These are phyloP conservation scores for Telopea speciosissima DNA, from an alignment of 177 flowering plant genomes.

Conservation along the genomic window DNA sequence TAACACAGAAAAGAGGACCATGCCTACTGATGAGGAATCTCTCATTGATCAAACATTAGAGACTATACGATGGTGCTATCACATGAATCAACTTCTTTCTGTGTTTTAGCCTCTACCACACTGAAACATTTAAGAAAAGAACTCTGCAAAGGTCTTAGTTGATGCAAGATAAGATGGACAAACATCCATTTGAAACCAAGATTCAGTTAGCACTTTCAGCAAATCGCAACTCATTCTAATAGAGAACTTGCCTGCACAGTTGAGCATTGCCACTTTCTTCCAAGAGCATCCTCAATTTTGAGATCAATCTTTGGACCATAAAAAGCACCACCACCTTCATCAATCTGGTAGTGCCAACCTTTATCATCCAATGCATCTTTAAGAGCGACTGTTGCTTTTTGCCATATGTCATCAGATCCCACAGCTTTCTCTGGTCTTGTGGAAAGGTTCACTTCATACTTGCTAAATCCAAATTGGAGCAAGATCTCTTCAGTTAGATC, in stretches of 20 bases:
- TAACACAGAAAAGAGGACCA: too few relatives aligned
- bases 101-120: too few relatives aligned
- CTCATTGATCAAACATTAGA: too few relatives aligned
- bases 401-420: conserved; percentile 90
- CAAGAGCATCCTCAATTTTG: conserved; percentile 84
- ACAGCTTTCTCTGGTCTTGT: conserved; percentile 92
- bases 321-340: conserved; percentile 99
- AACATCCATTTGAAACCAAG: not conserved
- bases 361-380: conserved; percentile 85
- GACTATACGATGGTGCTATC: too few relatives aligned
- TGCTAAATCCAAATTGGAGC: conserved; percentile 78
- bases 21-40: too few relatives aligned
- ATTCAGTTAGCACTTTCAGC: not conserved
- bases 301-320: conserved; percentile 99
- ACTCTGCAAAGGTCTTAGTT: too few relatives aligned
- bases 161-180: not conserved
- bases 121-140: too few relatives aligned
- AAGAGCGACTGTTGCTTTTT: conserved; percentile 89
- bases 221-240: not conserved
- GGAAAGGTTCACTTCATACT: conserved; percentile 91
- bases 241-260: not conserved
- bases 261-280: conserved; percentile 33
- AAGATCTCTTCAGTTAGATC: conserved; percentile 91
- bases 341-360: conserved; percentile 84
- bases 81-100: too few relatives aligned